Percentiles rank a stretch among this genome's conserved stretches.
These are phyloP conservation scores for Epithemia pelagica DNA, from an alignment of 108 stramenopile genomes.

Conservation along the genomic window DNA sequence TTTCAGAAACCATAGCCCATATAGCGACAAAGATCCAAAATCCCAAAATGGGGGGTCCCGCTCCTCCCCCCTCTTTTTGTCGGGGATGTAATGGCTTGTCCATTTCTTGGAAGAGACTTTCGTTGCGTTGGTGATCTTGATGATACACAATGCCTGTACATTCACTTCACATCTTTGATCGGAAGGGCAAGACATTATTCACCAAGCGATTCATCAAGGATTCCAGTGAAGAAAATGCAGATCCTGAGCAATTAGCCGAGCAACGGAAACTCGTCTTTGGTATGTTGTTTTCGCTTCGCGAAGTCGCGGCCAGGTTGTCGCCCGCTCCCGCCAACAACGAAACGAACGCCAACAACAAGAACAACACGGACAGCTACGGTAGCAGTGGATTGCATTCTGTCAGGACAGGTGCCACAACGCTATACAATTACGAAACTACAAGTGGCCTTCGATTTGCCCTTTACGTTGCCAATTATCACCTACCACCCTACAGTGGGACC, in stretches of 20 bases:
- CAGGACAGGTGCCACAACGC: slow-evolving; percentile 65
- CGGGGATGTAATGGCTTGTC: too few species aligned
- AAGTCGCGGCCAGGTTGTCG: slow-evolving; percentile 67
- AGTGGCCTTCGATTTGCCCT: slow-evolving; percentile 78
- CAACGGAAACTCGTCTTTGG: slow-evolving; percentile 87
- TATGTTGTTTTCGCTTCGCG: slow-evolving; percentile 80
- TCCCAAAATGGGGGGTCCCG: too few species aligned
- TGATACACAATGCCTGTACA: slow-evolving; percentile 67
- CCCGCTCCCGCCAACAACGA: slow-evolving; percentile 27
- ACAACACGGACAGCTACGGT: background rate
- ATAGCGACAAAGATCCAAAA: too few species aligned
- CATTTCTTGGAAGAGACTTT: too few species aligned
- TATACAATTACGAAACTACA: slow-evolving; percentile 79
- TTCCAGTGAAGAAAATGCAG: slow-evolving; percentile 18
- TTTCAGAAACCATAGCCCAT: too few species aligned
- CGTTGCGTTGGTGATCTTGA: too few species aligned
- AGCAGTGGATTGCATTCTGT: slow-evolving; percentile 56
- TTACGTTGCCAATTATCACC: slow-evolving; percentile 43
- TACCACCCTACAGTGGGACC: background rate
- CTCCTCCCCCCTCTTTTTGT: too few species aligned
- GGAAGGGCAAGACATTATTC: slow-evolving; percentile 83
- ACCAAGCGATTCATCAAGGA: slow-evolving; percentile 56
- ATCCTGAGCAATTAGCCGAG: slow-evolving; percentile 63
- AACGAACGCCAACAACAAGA: background rate
- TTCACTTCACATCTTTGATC: slow-evolving; percentile 80